Evolutionary conservation across 1,139 yeast genomes (phyloP), one percentile per base, ranked within the genome.

Genomic region (Kurtzmaniella natalensis): DNA sequence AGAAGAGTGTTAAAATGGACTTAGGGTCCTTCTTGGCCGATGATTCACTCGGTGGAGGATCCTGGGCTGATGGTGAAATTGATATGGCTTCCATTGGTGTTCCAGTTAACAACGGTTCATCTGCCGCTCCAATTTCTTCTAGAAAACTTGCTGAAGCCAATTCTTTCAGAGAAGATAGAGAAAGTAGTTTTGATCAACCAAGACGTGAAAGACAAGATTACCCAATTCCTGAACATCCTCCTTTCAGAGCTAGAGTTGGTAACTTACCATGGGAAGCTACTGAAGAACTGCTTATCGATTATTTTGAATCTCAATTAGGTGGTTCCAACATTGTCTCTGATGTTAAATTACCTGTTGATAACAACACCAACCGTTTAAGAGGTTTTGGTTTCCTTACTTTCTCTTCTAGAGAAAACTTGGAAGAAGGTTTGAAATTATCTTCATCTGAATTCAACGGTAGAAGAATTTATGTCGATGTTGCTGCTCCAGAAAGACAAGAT

Each of bases 331-430:
- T 73, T 33, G 70, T 72, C 29, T 68, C 69, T 32, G 78, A 84
- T 37, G 73, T 88, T 41, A 70, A 70, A 43, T 74, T 81, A 46
- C 95, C 96, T 47, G 71, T 69, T 50, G 95, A 86, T 58, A 61
- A 60, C 40, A 70, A 63, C 40, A 71, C 75, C 37, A 76, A 81
- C 19, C 78, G 80, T 55, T 71, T 86, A 44, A 81, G 78, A 57
- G 96, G 96, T 28, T 83, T 78, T 58, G 98, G 95, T 3, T 89
- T 88, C 53, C 78, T 92, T 43, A 87, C 94, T 35, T 83, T 88
- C 51, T 61, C 61, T 28, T 77, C 78, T 44, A 76, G 82, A 55
- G 79, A 71, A 21, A 68, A 75, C 26, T 74, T 88, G 50, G 89
- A 79, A 51, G 77, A 76, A 48, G 82, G 94, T 4, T 69, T 89